A percentile compares a stretch with the other conserved stretches of the same genome.
phyloP scores from a whole-genome alignment of 345 rosid species.

The Lumnitzera littorea region DNA sequence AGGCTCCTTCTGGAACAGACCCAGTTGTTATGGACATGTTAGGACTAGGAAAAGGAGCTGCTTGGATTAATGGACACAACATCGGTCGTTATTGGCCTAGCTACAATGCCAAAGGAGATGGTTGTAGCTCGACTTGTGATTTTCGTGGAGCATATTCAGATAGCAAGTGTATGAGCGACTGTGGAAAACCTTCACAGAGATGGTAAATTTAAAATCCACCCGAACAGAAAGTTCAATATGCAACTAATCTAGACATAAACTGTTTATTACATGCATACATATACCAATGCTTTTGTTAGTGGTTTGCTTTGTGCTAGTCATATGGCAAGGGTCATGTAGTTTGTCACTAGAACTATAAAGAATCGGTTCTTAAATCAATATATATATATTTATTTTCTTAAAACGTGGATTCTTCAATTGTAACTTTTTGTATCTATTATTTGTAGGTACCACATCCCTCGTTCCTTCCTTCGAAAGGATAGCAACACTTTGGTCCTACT shows the following conservation, averaged over 20 bases:
- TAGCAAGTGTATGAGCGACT: constrained; percentile 14
- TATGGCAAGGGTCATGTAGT: no score
- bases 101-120: constrained; percentile 2
- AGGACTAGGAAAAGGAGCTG: constrained; percentile 55
- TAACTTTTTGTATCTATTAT: not conserved
- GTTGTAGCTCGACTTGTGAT: constrained; percentile 20
- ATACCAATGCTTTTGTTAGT: not conserved
- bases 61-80: constrained; percentile 56
- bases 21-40: constrained; percentile 50
- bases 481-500: constrained; percentile 27
- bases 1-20: constrained; percentile 36
- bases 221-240: no score
- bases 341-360: not conserved
- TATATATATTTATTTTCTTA: no score
- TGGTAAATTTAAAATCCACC: constrained; percentile 7
- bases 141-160: constrained; percentile 15
- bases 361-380: no score
- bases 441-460: constrained; percentile 25
- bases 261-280: not conserved
- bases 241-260: no score
- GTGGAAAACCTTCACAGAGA: constrained; percentile 30
- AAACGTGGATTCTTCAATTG: not conserved
- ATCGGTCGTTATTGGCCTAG: constrained; percentile 52
- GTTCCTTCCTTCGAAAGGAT: constrained; percentile 12
- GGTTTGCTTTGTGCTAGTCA: not conserved